Conservation (phyloP, 257 asterid genomes). For the Solanum phureja region DNA sequence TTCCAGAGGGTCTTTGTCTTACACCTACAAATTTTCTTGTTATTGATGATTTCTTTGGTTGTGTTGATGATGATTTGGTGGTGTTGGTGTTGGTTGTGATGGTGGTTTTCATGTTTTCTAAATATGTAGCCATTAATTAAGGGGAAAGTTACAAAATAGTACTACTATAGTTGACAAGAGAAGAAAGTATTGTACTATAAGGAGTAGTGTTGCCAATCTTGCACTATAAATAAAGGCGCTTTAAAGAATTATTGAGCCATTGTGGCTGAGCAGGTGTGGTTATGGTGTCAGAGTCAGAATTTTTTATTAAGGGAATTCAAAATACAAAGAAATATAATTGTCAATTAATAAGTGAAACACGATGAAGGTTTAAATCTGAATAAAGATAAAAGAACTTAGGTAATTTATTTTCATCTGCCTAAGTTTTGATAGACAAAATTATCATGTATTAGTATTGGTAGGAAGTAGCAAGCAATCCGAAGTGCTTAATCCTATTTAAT, state of each 20-base stretch:
- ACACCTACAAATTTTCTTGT: slow-evolving; percentile 66
- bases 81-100: not conserved
- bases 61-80: slow-evolving; percentile 3
- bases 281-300: not conserved
- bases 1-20: slow-evolving; percentile 74
- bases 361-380: not conserved
- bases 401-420: slow-evolving; percentile 2
- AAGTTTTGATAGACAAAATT: not conserved
- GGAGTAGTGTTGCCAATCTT: not conserved
- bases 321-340: not conserved
- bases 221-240: not conserved
- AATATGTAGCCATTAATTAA: slow-evolving; percentile 30
- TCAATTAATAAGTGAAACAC: not conserved
- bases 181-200: not conserved
- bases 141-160: not conserved
- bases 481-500: not conserved
- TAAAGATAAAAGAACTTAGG: not conserved
- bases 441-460: not conserved
- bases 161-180: not conserved
- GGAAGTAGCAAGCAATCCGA: too few relatives aligned
- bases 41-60: slow-evolving; percentile 15
- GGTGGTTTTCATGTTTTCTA: slow-evolving; percentile 26
- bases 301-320: not conserved
- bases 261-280: not conserved
- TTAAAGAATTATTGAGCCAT: not conserved